Percentiles rank a stretch among this genome's conserved stretches.
Conservation (phyloP, 345 rosid species). For the Camelina sativa region DNA sequence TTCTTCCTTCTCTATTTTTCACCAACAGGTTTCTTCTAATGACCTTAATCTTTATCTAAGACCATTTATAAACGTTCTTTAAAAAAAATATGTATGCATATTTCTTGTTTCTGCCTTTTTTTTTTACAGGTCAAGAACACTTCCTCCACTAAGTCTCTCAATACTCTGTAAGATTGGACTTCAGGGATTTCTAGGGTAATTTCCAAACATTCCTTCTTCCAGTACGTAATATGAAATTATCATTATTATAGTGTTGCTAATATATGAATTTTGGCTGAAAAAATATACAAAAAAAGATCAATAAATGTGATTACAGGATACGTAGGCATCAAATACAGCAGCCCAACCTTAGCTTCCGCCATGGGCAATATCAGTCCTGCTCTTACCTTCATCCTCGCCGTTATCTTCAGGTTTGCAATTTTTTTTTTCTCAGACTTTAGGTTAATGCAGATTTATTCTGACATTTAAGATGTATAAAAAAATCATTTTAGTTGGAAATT, state of each 20-base stretch:
- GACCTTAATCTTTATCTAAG: not conserved
- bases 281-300: conserved; percentile 46
- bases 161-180: conserved; percentile 43
- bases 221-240: not conserved
- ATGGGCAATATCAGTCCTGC: conserved; percentile 89
- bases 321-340: conserved; percentile 71
- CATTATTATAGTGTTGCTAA: not conserved
- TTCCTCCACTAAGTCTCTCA: conserved; percentile 40
- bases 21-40: conserved; percentile 56
- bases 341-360: conserved; percentile 82
- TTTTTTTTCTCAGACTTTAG: no score
- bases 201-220: conserved; percentile 60
- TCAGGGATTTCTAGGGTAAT: conserved; percentile 49
- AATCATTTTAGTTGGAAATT: no score
- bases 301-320: conserved; percentile 66
- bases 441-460: no score
- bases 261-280: not conserved
- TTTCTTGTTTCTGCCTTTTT: not conserved
- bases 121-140: conserved; percentile 33
- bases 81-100: not conserved
- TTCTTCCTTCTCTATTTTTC: conserved; percentile 73
- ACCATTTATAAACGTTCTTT: not conserved
- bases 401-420: conserved; percentile 62
- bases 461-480: not conserved
- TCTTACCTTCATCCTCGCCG: conserved; percentile 80